Conservation (phyloP, 1,284 basidiomycete species). For the Apiotrichum gamsii region DNA sequence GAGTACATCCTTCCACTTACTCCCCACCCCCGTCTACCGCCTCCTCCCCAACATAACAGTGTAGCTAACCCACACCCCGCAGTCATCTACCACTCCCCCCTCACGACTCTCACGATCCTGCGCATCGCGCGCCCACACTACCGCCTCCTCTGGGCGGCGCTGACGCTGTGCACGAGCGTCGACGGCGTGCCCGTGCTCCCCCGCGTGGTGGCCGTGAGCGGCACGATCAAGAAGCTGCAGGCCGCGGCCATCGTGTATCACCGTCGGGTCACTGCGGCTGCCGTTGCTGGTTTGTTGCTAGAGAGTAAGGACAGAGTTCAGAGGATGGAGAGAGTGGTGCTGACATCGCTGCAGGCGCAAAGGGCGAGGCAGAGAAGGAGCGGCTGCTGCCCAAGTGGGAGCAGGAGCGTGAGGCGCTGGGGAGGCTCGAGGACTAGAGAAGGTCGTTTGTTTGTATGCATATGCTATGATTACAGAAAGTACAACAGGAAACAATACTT, state of each 20-base stretch:
- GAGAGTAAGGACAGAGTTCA: slow-evolving; percentile 7
- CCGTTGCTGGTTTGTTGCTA: slow-evolving; percentile 17
- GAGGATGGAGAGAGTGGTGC: too few relatives aligned
- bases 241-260: slow-evolving; percentile 38
- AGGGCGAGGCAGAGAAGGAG: slow-evolving; percentile 12
- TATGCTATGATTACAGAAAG: background rate
- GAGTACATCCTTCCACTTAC: too few relatives aligned
- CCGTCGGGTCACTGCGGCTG: slow-evolving; percentile 24
- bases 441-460: too few relatives aligned
- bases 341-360: slow-evolving; percentile 3
- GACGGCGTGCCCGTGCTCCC: slow-evolving; percentile 25
- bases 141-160: slow-evolving; percentile 28
- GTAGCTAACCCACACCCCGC: slow-evolving; percentile 2
- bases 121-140: slow-evolving; percentile 40
- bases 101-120: slow-evolving; percentile 39
- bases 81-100: slow-evolving; percentile 43
- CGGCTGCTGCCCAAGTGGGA: slow-evolving; percentile 7
- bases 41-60: too few relatives aligned
- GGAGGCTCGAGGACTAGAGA: slow-evolving; percentile 11
- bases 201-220: slow-evolving; percentile 38
- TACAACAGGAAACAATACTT: background rate
- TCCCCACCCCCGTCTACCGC: too few relatives aligned
- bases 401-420: slow-evolving; percentile 11
- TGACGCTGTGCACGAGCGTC: slow-evolving; percentile 26
- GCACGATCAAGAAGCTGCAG: slow-evolving; percentile 44